Conservation (phyloP, 2,329 filamentous ascomycete genomes). For the Exserohilum turcica region DNA sequence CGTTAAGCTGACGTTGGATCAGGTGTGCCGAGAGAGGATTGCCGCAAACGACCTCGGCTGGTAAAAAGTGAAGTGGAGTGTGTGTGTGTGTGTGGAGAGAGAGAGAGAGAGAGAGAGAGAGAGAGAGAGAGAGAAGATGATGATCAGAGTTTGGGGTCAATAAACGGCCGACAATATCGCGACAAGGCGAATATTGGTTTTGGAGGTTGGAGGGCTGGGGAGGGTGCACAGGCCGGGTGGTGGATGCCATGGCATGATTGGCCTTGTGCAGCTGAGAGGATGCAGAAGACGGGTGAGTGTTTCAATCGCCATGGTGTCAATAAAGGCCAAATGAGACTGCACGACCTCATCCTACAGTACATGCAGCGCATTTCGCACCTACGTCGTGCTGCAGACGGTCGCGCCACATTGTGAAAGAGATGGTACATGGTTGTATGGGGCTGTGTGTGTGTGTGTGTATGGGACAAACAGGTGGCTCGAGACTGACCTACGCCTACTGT, state of each 20-base stretch:
- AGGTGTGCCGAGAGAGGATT: background rate
- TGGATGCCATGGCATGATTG: background rate
- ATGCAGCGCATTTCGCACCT: background rate
- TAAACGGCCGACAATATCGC: background rate
- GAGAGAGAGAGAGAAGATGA: no score
- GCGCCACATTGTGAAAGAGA: slow-evolving; percentile 19
- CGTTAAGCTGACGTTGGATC: slow-evolving; percentile 3
- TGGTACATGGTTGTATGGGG: slow-evolving; percentile 16
- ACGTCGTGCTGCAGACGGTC: slow-evolving; percentile 10
- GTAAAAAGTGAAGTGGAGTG: background rate
- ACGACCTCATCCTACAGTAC: background rate
- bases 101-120: no score
- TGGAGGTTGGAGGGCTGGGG: background rate
- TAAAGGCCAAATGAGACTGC: slow-evolving; percentile 8
- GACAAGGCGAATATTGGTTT: background rate
- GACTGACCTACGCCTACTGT: slow-evolving; percentile 15
- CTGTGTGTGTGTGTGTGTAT: no score
- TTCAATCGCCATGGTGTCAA: slow-evolving; percentile 4
- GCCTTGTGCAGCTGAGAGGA: slow-evolving; percentile 1
- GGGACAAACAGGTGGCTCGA: slow-evolving; percentile 24
- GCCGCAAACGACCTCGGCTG: background rate
- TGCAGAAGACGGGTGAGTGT: slow-evolving; percentile 9
- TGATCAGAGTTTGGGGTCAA: background rate
- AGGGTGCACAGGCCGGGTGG: background rate
- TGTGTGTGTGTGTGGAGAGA: background rate